Evolutionary conservation across 1,284 basidiomycete genomes (phyloP).

Genomic region (Tilletia indica): DNA sequence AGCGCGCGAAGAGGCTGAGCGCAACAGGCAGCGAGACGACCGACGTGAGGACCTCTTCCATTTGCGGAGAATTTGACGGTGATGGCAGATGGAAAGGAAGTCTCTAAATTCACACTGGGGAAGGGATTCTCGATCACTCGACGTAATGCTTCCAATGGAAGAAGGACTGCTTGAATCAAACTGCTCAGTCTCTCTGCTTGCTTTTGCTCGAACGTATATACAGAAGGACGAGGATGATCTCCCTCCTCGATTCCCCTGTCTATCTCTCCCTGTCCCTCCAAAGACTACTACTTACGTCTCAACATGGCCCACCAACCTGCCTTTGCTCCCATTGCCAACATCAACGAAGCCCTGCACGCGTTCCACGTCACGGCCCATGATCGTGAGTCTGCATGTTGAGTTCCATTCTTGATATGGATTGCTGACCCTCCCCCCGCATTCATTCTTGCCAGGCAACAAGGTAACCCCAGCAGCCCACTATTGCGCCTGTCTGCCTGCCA

Average conservation of each 20-base stretch:
- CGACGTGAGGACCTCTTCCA: conserved; percentile 5
- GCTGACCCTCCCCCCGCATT: background rate
- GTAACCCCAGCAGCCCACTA: conserved; percentile 33
- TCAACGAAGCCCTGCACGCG: conserved; percentile 36
- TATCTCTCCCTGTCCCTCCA: background rate
- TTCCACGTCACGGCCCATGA: conserved; percentile 35
- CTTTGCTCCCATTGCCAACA: conserved; percentile 22
- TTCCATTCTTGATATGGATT: no score
- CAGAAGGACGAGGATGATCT: background rate
- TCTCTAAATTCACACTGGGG: no score
- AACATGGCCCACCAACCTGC: conserved; percentile 2
- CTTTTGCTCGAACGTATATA: background rate
- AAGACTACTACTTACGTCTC: background rate
- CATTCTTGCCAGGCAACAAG: conserved; percentile 15
- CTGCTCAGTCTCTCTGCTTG: no score
- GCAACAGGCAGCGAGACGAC: background rate
- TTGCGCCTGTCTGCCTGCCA: conserved; percentile 26
- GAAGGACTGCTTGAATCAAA: no score
- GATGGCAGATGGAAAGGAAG: no score
- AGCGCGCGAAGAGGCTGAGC: conserved; percentile 2
- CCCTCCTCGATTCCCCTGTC: background rate
- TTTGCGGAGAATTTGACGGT: no score
- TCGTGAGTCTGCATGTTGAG: background rate
- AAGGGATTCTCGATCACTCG: no score
- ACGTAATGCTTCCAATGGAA: no score